phyloP scores from a whole-genome alignment of 108 stramenopile genomes.

The Cyclotella cryptica region DNA sequence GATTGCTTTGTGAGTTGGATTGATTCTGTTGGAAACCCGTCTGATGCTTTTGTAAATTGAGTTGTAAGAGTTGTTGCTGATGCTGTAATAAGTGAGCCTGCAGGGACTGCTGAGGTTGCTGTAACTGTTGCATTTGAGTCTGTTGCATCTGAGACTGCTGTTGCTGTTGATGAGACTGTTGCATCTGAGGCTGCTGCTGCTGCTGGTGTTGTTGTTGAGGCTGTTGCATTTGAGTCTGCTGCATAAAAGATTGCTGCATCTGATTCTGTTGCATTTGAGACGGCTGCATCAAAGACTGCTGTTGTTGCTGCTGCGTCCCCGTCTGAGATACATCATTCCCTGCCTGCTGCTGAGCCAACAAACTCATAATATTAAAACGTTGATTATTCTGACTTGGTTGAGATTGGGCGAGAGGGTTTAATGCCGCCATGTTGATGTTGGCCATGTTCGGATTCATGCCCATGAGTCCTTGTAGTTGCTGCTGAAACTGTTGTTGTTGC shows the following conservation, averaged over 20 bases:
- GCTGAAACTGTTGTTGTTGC: background rate
- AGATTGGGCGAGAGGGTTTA: background rate
- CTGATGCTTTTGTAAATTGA: background rate
- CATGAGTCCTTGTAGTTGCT: constrained; percentile 7
- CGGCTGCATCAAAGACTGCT: background rate
- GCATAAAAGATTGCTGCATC: too few relatives aligned
- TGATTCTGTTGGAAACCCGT: background rate
- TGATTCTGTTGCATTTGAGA: too few relatives aligned
- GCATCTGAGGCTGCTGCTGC: background rate
- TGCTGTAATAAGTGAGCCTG: background rate
- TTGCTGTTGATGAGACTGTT: constrained; percentile 12
- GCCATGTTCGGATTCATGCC: constrained; percentile 6
- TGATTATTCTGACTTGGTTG: constrained; percentile 8
- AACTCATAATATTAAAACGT: background rate
- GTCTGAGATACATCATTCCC: background rate
- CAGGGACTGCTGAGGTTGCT: background rate
- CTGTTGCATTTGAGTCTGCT: background rate
- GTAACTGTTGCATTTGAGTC: constrained; percentile 2
- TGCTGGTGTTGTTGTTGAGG: background rate
- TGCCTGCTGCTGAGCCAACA: background rate
- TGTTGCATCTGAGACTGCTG: background rate
- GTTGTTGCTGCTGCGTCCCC: background rate
- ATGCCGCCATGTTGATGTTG: constrained; percentile 5
- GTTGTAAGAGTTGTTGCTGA: background rate
- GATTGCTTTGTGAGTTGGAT: background rate